phyloP scores from a whole-genome alignment of 169 alveolate species.

The Cryptosporidium sp. region DNA sequence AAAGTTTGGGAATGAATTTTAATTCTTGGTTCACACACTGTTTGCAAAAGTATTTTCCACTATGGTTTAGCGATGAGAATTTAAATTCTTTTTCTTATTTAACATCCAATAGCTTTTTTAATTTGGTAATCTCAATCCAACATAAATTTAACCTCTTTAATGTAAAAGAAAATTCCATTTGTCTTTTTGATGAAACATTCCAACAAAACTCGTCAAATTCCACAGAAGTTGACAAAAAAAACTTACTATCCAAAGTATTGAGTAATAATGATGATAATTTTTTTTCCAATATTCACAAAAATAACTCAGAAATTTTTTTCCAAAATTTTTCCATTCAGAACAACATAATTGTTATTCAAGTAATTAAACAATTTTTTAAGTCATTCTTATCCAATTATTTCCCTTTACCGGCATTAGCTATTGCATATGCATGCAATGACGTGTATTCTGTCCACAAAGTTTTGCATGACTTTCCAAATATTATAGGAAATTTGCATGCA shows the following conservation, averaged over 20 bases:
- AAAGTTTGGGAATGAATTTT: constrained; percentile 26
- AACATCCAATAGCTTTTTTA: neutral
- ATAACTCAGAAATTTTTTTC: constrained; percentile 14
- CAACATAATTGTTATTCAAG: neutral
- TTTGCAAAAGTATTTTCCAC: constrained; percentile 4
- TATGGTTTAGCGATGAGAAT: constrained; percentile 39
- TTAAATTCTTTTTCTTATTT: neutral
- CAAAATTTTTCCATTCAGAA: neutral
- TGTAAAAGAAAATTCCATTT: constrained; percentile 40
- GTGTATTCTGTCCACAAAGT: constrained; percentile 56
- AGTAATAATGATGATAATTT: neutral
- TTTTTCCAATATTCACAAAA: neutral
- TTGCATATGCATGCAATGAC: constrained; percentile 75
- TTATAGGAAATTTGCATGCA: constrained; percentile 7
- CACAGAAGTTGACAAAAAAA: neutral
- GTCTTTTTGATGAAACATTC: constrained; percentile 28
- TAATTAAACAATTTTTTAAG: constrained; percentile 39
- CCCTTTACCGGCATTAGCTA: constrained; percentile 72
- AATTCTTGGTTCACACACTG: constrained; percentile 60
- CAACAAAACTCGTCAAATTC: neutral
- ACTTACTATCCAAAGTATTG: neutral
- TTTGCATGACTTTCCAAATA: constrained; percentile 53
- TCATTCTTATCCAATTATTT: constrained; percentile 34
- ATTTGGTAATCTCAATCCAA: constrained; percentile 21
- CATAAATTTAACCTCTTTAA: constrained; percentile 37